Base-by-base conservation (phyloP, 306 rosid genomes). In the Prunus mongolica region DNA sequence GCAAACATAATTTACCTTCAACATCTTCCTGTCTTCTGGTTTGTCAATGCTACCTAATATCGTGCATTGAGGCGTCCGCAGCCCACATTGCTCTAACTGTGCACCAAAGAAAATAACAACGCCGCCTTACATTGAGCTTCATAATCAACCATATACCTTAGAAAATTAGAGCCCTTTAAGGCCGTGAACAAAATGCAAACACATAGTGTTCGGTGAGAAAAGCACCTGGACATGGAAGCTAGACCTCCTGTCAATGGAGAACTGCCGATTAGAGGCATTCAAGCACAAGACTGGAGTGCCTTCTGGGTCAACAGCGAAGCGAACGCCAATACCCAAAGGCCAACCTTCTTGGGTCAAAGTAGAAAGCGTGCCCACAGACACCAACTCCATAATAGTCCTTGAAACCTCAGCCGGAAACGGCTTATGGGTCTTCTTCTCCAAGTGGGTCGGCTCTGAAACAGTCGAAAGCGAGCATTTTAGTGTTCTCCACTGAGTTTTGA, bases 31-130 rank as follows among this genome's bases (percentile, higher is more conserved):
- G 75, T 90, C 91, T 28, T 84, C 81, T 47, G 97, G 96, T 75
- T 91, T 94, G 77, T 76, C 85, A 41, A 94, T 85, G 77, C 80
- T 86, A 52, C 98, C 98, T 78, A 87, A 87, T 66, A 94, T 79
- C 30, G 97, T 94, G 79, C 98, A 91, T 57, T 94, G 98, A 74
- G 96, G 90, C 61, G 97, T 91, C 77, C 97, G 84, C 90, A 87
- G 65, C 75, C 94, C 98, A 16, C 79, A 83, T 24, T 90, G 97
- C 70, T 85, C 81, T 64, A 93, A 73, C 98, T 94, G 91, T 56
- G 44, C 16, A 14, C 24, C 78, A 79, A 80, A 74, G 68, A 69
- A 67, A 34, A 67, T 32, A 16, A 77, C 55, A 69, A 38, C 14
- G 65, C 49, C 69, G 22, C 7, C 15, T 28, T 19, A 32, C 18